Evolutionary conservation across 2,329 filamentous ascomycete genomes (phyloP).

Genomic region (Neonectria coccinea): DNA sequence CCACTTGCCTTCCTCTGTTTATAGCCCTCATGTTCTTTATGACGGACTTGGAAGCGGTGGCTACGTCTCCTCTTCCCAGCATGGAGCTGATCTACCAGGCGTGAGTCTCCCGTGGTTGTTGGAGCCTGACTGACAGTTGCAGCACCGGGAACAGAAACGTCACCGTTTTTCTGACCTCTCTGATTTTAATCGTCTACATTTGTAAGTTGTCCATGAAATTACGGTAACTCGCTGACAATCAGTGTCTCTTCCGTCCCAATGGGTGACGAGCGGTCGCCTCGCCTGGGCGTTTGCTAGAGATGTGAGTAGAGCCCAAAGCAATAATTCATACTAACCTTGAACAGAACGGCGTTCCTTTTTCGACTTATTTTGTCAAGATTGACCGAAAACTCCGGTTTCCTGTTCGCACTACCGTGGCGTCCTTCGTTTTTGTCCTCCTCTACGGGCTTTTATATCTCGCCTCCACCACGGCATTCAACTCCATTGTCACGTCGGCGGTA

Average conservation of each 20-base stretch:
- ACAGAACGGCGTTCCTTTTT: conserved; percentile 14
- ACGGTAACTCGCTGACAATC: background rate
- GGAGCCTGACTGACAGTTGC: background rate
- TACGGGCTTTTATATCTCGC: conserved; percentile 29
- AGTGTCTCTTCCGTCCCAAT: conserved; percentile 17
- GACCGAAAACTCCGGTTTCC: conserved; percentile 6
- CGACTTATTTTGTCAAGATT: conserved; percentile 14
- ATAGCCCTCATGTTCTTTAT: conserved; percentile 29
- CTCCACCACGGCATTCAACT: conserved; percentile 29
- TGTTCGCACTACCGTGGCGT: conserved; percentile 2
- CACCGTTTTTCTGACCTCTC: conserved; percentile 5
- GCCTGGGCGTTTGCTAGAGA: conserved; percentile 23
- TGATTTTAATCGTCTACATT: conserved; percentile 14
- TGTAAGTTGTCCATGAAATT: background rate
- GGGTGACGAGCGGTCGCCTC: conserved; percentile 16
- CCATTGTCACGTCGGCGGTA: conserved; percentile 28
- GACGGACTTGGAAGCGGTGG: conserved; percentile 26
- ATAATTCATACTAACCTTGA: background rate
- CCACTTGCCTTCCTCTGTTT: conserved; percentile 16
- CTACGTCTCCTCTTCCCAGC: conserved; percentile 23
- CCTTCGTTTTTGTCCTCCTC: conserved; percentile 20
- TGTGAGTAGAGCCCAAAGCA: background rate
- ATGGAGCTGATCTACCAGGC: conserved; percentile 29
- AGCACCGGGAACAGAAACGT: conserved; percentile 22
- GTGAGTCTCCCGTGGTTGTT: background rate